phyloP scores from a whole-genome alignment of 805 yeast species.

The Ogataea dorogensis region DNA sequence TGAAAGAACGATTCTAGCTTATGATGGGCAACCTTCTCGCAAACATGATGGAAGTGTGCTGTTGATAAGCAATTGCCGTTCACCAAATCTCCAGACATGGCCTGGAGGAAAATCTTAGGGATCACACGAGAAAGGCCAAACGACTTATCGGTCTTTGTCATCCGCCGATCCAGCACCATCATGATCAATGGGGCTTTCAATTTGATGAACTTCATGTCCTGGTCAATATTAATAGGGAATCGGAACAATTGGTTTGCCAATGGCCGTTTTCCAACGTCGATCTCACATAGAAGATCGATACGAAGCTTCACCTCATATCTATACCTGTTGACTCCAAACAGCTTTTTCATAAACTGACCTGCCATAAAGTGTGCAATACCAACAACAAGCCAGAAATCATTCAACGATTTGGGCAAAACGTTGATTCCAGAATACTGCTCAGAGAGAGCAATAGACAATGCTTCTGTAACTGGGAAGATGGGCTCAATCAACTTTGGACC shows the following conservation, averaged over 20 bases:
- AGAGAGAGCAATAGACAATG: slow-evolving; percentile 67
- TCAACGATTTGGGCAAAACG: slow-evolving; percentile 73
- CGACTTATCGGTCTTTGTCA: slow-evolving; percentile 94
- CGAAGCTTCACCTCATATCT: slow-evolving; percentile 64
- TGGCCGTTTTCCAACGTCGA: slow-evolving; percentile 79
- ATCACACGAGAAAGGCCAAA: slow-evolving; percentile 89
- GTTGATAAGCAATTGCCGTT: slow-evolving; percentile 76
- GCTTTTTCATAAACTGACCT: slow-evolving; percentile 57
- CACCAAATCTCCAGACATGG: slow-evolving; percentile 89
- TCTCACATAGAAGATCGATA: slow-evolving; percentile 64
- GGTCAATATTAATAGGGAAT: slow-evolving; percentile 56
- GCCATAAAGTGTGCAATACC: slow-evolving; percentile 88
- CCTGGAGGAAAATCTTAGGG: slow-evolving; percentile 88
- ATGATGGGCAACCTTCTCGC: slow-evolving; percentile 90
- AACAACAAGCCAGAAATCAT: slow-evolving; percentile 85
- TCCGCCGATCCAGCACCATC: slow-evolving; percentile 80
- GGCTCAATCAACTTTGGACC: slow-evolving; percentile 78
- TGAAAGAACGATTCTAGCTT: slow-evolving; percentile 79
- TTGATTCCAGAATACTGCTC: slow-evolving; percentile 93
- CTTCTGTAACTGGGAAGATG: slow-evolving; percentile 64
- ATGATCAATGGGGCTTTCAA: slow-evolving; percentile 85
- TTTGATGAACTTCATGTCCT: slow-evolving; percentile 65
- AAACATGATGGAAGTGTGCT: slow-evolving; percentile 83
- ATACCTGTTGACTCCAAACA: slow-evolving; percentile 85
- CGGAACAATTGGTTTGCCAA: slow-evolving; percentile 67